Base-by-base conservation (phyloP, 2,329 filamentous ascomycete species). In the Curvularia hawaiiensis region DNA sequence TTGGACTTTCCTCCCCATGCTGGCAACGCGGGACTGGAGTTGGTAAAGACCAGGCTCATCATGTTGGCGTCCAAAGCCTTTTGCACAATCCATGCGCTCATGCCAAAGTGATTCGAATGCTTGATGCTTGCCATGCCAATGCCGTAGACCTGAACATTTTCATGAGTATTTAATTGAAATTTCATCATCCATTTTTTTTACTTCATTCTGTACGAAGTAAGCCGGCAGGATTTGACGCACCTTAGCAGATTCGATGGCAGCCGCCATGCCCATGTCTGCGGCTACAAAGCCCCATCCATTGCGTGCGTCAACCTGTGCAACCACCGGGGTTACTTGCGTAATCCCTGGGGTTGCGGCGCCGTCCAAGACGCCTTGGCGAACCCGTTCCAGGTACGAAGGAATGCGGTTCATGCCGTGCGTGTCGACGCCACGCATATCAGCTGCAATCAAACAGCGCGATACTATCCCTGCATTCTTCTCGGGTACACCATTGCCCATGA, bases 71-170 rank as follows among this genome's bases (percentile, higher is more conserved):
- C 89, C 3, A 92, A 74, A 0, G 90, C 91, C 72, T 91, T 87
- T 73, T 91, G 88, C 8, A 92, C 90, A 0, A 92, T 71, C 89
- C 90, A 93, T 0, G 91, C 90, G 7, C 84, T 84, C 91, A 94
- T 95, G 55, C 91, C 91, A 67, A 90, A 94, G 73, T 95, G 91
- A 67, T 94, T 94, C 31, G 87, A 90, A 74, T 89, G 88, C 73
- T 87, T 89, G 67, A 94, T 81, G 58, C 84, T 86, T 0, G 88
- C 88, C 84, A 95, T 87, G 22, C 90, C 91, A 57, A 94, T 90
- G 11, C 91, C 91, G 67, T 83, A 88, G 1, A 77, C 73, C 47
- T 44, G 18, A 16, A n/a, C 1, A 7, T 28, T 3, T 28, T 44
- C 1, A 38, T 38, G 5, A 38, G 7, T 6, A 18, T 38, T 38